These are phyloP conservation scores for Salix suchowensis DNA, from an alignment of 345 rosid genomes.

Conservation along the genomic window DNA sequence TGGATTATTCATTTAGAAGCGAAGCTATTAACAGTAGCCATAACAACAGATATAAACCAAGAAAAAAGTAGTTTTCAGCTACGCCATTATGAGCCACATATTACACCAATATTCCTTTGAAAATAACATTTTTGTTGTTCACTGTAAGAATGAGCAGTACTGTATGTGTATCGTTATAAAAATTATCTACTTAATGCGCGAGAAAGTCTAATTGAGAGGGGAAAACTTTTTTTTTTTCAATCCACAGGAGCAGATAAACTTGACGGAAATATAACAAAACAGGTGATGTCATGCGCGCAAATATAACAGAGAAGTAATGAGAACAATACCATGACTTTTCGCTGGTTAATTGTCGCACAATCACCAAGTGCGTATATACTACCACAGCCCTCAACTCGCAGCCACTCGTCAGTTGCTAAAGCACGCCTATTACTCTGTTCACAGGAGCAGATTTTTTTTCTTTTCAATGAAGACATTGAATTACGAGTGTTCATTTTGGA, in stretches of 20 bases:
- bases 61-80: background rate
- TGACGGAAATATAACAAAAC: background rate
- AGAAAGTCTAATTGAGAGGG: background rate
- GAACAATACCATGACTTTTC: conserved; percentile 82
- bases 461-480: background rate
- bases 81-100: background rate
- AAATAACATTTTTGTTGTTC: background rate
- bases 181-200: background rate
- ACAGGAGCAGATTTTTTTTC: background rate
- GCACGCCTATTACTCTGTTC: conserved; percentile 77
- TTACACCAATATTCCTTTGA: background rate
- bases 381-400: conserved; percentile 72
- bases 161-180: background rate
- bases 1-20: background rate
- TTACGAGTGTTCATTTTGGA: background rate
- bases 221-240: background rate
- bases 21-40: background rate
- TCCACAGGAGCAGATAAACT: background rate
- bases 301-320: background rate
- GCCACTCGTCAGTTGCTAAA: conserved; percentile 97
- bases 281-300: background rate
- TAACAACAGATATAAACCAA: background rate
- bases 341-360: conserved; percentile 96
- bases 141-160: background rate
- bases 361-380: conserved; percentile 88